Conservation (phyloP, 176 grass and related monocot species). For the Rhynchospora breviuscula region DNA sequence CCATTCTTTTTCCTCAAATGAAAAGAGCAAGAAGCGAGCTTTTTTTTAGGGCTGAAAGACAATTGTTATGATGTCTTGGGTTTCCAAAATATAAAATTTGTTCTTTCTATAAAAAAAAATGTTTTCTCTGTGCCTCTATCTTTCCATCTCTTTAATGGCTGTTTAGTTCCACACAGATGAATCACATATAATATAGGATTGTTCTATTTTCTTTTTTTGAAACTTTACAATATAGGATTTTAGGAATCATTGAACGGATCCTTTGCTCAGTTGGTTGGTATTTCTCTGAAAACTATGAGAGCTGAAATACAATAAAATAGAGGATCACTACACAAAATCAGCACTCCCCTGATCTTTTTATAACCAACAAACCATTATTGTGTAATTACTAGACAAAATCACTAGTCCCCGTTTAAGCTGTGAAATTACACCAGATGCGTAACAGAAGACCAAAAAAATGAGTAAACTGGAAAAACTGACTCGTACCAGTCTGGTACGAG, state of each 20-base stretch:
- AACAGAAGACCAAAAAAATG: not conserved
- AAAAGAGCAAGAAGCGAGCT: not conserved
- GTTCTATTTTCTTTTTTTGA: no score
- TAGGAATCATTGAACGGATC: not conserved
- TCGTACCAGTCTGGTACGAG: not conserved
- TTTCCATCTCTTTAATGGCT: not conserved
- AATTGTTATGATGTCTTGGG: not conserved
- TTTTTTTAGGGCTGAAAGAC: not conserved
- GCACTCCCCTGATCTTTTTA: not conserved
- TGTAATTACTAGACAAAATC: no score
- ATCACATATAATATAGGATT: not conserved
- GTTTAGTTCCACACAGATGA: not conserved
- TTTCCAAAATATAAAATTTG: slow-evolving; percentile 1
- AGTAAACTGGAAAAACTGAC: not conserved
- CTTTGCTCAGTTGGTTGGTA: not conserved
- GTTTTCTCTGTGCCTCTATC: not conserved
- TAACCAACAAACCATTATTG: not conserved
- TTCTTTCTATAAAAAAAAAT: not conserved
- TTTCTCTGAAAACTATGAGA: not conserved
- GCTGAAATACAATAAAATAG: not conserved
- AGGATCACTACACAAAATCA: not conserved
- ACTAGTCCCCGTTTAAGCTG: not conserved
- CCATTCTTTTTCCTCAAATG: not conserved
- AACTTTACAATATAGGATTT: no score
- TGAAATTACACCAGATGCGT: not conserved